phyloP scores from a whole-genome alignment of 306 rosid species.

The Corylus americana region DNA sequence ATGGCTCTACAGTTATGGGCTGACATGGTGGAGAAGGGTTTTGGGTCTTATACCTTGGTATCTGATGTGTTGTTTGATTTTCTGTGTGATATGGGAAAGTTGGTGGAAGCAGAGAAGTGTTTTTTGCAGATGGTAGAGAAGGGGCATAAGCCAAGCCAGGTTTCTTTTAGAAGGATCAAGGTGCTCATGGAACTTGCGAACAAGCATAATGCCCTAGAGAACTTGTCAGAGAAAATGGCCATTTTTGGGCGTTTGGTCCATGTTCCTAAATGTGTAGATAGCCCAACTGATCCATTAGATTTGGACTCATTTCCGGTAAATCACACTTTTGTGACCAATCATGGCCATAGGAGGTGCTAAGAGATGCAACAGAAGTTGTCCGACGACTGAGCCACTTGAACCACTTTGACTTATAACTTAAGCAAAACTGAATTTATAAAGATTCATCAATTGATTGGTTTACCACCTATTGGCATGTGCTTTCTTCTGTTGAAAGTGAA shows the following conservation, averaged over 20 bases:
- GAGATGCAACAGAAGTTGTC: not conserved
- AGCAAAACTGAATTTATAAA: not conserved
- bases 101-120: slow-evolving; percentile 76
- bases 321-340: slow-evolving; percentile 8
- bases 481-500: too few species aligned
- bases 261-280: slow-evolving; percentile 31
- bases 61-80: slow-evolving; percentile 87
- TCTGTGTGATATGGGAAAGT: slow-evolving; percentile 81
- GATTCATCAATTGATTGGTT: not conserved
- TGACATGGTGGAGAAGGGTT: slow-evolving; percentile 87
- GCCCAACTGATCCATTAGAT: slow-evolving; percentile 7
- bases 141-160: slow-evolving; percentile 80
- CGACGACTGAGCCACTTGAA: not conserved
- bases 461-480: too few species aligned
- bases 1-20: slow-evolving; percentile 84
- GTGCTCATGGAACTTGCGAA: slow-evolving; percentile 87
- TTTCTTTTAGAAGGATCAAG: slow-evolving; percentile 77
- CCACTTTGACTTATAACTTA: not conserved
- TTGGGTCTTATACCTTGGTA: slow-evolving; percentile 74
- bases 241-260: slow-evolving; percentile 39
- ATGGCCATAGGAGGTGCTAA: slow-evolving; percentile 21
- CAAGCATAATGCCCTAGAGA: slow-evolving; percentile 60
- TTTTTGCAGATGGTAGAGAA: slow-evolving; percentile 86
- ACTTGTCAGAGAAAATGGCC: slow-evolving; percentile 67
- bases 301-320: slow-evolving; percentile 18